Evolutionary conservation across 225 moss, liverwort and hornwort genomes (phyloP).

Genomic region (Polytrichum formosum): DNA sequence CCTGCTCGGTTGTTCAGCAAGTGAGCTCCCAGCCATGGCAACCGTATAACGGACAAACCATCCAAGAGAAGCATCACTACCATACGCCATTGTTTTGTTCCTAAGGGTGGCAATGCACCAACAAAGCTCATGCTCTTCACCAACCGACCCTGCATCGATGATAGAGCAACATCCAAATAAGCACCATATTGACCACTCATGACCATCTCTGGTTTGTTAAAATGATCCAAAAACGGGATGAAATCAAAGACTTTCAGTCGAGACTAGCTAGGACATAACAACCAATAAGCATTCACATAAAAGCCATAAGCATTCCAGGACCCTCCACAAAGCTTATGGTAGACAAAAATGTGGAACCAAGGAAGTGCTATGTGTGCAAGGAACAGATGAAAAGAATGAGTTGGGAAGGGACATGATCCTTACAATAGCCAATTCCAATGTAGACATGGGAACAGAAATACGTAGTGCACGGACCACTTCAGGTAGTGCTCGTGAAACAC

Average conservation of each 20-base stretch:
- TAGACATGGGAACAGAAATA: conserved; percentile 67
- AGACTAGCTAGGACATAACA: too few species aligned
- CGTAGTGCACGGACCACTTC: conserved; percentile 70
- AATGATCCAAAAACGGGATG: too few species aligned
- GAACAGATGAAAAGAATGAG: too few species aligned
- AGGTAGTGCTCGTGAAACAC: conserved; percentile 74
- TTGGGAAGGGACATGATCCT: neutral
- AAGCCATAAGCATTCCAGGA: too few species aligned
- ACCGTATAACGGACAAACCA: conserved; percentile 62
- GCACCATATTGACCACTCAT: too few species aligned
- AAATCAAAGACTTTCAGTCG: too few species aligned
- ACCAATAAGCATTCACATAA: too few species aligned
- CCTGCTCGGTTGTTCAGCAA: conserved; percentile 58
- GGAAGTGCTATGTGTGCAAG: too few species aligned
- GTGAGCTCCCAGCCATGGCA: conserved; percentile 55
- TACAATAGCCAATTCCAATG: conserved; percentile 69
- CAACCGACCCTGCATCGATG: conserved; percentile 57
- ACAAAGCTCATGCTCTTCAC: conserved; percentile 76
- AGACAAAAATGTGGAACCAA: too few species aligned
- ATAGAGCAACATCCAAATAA: too few species aligned
- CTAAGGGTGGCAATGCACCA: conserved; percentile 78
- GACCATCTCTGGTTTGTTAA: too few species aligned
- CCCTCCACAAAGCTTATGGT: too few species aligned
- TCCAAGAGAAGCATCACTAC: conserved; percentile 71
- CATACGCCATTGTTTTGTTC: conserved; percentile 70